Evolutionary conservation across 2,329 filamentous ascomycete species (phyloP).

Genomic region (Ascochyta rabiei): DNA sequence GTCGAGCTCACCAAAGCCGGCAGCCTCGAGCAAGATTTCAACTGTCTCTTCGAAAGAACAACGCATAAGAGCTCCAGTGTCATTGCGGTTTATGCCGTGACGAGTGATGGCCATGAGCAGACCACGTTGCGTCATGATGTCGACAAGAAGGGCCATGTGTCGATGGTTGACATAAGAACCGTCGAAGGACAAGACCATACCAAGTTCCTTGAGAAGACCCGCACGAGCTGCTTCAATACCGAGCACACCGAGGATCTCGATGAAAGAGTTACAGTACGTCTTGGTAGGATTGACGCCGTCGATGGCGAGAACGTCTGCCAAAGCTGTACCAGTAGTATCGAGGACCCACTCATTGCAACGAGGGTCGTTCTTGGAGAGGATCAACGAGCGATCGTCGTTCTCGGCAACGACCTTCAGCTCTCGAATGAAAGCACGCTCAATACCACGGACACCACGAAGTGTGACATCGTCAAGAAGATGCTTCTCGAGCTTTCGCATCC

Average conservation of each 20-base stretch:
- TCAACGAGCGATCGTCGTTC: slow-evolving; percentile 75
- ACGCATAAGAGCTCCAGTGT: slow-evolving; percentile 97
- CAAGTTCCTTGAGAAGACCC: slow-evolving; percentile 85
- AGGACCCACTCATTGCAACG: slow-evolving; percentile 92
- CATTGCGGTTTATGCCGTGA: slow-evolving; percentile 97
- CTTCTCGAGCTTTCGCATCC: slow-evolving; percentile 84
- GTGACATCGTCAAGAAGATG: slow-evolving; percentile 91
- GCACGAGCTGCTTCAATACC: slow-evolving; percentile 94
- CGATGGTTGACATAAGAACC: slow-evolving; percentile 99
- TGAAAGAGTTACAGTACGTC: slow-evolving; percentile 94
- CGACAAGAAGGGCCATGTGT: slow-evolving; percentile 90
- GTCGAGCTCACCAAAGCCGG: slow-evolving; percentile 91
- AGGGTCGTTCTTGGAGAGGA: slow-evolving; percentile 74
- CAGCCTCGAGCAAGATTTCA: slow-evolving; percentile 95
- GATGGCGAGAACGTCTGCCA: slow-evolving; percentile 83
- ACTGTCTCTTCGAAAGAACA: slow-evolving; percentile 99
- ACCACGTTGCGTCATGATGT: slow-evolving; percentile 97
- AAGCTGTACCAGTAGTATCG: slow-evolving; percentile 88
- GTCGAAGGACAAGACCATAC: slow-evolving; percentile 93
- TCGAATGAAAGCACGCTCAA: slow-evolving; percentile 93
- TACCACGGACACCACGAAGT: slow-evolving; percentile 85
- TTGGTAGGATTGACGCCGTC: slow-evolving; percentile 85
- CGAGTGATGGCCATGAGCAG: slow-evolving; percentile 95
- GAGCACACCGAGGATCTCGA: slow-evolving; percentile 91
- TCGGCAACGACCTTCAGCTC: slow-evolving; percentile 51